These are phyloP conservation scores for Bimuria novae-zelandiae DNA, from an alignment of 2,329 filamentous ascomycete species.

Conservation along the genomic window DNA sequence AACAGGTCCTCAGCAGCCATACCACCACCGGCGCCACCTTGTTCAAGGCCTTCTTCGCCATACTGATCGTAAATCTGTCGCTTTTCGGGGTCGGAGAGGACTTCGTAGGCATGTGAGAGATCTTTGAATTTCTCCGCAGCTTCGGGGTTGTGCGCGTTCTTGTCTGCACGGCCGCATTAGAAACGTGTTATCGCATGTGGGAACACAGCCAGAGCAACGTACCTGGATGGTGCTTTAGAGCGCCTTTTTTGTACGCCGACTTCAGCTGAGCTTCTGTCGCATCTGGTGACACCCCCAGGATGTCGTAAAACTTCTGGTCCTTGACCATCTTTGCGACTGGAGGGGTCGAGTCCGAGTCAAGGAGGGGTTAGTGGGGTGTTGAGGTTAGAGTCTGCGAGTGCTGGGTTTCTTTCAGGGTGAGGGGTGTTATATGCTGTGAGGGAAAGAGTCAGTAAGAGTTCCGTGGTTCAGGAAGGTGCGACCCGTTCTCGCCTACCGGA, in stretches of 20 bases:
- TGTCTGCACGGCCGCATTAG: conserved; percentile 65
- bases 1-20: conserved; percentile 98
- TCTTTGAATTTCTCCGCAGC: conserved; percentile 99
- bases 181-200: background rate
- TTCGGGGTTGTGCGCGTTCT: conserved; percentile 91
- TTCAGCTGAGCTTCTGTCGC: conserved; percentile 87
- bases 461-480: conserved; percentile 6
- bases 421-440: background rate
- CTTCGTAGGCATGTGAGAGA: conserved; percentile 92
- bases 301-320: conserved; percentile 79
- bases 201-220: conserved; percentile 42
- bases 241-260: conserved; percentile 84
- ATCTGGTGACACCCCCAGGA: conserved; percentile 75
- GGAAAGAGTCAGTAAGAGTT: conserved; percentile 5
- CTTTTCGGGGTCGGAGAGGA: conserved; percentile 90
- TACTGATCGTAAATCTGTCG: conserved; percentile 93
- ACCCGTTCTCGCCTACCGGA: background rate
- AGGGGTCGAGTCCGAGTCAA: conserved; percentile 11
- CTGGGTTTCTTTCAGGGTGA: background rate
- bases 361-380: conserved; percentile 31
- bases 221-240: conserved; percentile 85
- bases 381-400: conserved; percentile 22
- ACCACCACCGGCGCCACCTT: conserved; percentile 77
- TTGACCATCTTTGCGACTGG: conserved; percentile 67
- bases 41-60: conserved; percentile 92